Base-by-base conservation (phyloP, 257 asterid species). In the Handroanthus guayacan region DNA sequence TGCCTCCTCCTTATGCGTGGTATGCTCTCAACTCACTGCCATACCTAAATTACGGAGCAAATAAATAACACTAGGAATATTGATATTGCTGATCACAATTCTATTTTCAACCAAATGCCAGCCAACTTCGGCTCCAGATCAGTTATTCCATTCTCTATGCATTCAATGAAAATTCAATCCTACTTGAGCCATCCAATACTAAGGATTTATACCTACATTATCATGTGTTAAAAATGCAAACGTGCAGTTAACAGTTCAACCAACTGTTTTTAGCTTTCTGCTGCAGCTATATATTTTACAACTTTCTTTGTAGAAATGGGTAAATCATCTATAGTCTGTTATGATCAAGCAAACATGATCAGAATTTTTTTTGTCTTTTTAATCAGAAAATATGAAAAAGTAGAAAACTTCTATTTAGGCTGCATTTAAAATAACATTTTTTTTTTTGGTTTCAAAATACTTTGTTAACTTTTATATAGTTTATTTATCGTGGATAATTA, bases 1-100 rank as follows among this genome's bases (percentile, higher is more conserved):
- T 84, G 82, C 71, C 85, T 95, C 79, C 85, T 95, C 39, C 89
- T 95, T 63, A 62, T 89, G 91, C 89, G 91, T 62, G 99, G 99
- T 92, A 85, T 75, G 51, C 38, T 13, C 68, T 43, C 69, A 9
- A 58, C 56, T 43, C 4, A 34, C 9, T 56, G 18, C 48, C 34
- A 7, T 18, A 25, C 12, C 34, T 54, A 31, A 8, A 48, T 20
- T 52, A 12, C 44, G 51, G 39, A 51, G 14, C 44, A 14, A 18
- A 50, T 48, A 8, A 55, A 36, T 48, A 9, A 4, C 3, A 39
- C n/a, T 17, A 43, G 37, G 14, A 16, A 62, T 43, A 10, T 38
- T 43, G 14, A 34, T 63, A 9, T 36, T 10, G 20, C 45, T 38
- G 6, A 41, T 58, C 12, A 50, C 67, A 20, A 5, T 18, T 34